Evolutionary conservation across 805 yeast species (phyloP).

Genomic region (Schwanniomyces pseudopolymorphus): DNA sequence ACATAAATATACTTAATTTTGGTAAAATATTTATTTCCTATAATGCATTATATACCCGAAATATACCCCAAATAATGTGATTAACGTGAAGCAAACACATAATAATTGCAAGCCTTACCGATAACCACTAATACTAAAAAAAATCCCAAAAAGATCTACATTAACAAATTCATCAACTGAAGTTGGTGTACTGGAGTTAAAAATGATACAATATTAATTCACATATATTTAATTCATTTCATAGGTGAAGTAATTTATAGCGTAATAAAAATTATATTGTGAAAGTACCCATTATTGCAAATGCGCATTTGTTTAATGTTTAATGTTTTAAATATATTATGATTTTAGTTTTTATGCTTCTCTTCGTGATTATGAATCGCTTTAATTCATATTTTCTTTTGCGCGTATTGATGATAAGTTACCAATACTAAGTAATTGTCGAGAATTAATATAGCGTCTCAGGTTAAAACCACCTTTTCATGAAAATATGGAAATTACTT

Average conservation of each 20-base stretch:
- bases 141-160: conserved; percentile 36
- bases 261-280: conserved; percentile 49
- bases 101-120: conserved; percentile 25
- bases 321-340: conserved; percentile 27
- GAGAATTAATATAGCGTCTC: too few species aligned
- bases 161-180: conserved; percentile 62
- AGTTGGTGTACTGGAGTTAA: conserved; percentile 67
- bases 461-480: too few species aligned
- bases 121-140: conserved; percentile 35
- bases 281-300: conserved; percentile 40
- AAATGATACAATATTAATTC: too few species aligned
- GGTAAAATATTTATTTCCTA: conserved; percentile 23
- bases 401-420: too few species aligned
- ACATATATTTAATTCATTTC: too few species aligned
- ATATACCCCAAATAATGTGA: conserved; percentile 25
- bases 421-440: too few species aligned
- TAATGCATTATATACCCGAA: conserved; percentile 32
- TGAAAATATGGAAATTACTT: too few species aligned
- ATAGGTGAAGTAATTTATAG: too few species aligned
- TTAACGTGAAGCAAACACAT: conserved; percentile 31
- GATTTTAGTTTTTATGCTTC: too few species aligned
- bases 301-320: conserved; percentile 35
- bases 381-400: too few species aligned
- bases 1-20: conserved; percentile 12
- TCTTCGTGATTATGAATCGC: too few species aligned